phyloP scores from a whole-genome alignment of 2,329 filamentous ascomycete species.

The Diplocarpon rosae region DNA sequence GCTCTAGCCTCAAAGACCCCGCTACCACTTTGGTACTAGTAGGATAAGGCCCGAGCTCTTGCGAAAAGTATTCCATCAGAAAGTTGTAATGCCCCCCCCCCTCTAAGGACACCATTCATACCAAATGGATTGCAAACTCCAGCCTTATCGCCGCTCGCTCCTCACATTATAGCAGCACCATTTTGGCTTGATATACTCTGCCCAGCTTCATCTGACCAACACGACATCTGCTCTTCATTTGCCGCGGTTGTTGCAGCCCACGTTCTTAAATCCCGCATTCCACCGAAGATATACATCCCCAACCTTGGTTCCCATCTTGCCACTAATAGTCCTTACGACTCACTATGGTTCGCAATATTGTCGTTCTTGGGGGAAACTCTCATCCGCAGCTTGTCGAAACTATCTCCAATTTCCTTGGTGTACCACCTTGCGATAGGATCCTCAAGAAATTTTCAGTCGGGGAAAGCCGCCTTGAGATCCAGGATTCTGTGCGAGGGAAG shows the following conservation, averaged over 20 bases:
- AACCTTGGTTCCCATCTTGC: neutral
- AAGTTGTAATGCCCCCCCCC: too few relatives aligned
- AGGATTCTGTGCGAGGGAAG: slow-evolving; percentile 93
- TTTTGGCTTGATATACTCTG: neutral
- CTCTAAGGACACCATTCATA: neutral
- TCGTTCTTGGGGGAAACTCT: slow-evolving; percentile 85
- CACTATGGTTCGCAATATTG: slow-evolving; percentile 85
- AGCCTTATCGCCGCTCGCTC: slow-evolving; percentile 5
- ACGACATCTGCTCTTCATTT: slow-evolving; percentile 7
- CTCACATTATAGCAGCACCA: slow-evolving; percentile 10
- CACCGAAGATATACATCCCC: slow-evolving; percentile 6
- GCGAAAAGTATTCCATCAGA: too few relatives aligned
- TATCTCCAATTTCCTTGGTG: slow-evolving; percentile 79
- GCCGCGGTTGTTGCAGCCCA: slow-evolving; percentile 14
- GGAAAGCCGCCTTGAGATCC: slow-evolving; percentile 89
- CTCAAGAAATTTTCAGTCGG: slow-evolving; percentile 90
- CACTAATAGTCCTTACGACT: neutral
- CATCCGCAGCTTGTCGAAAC: slow-evolving; percentile 79
- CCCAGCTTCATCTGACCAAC: slow-evolving; percentile 3
- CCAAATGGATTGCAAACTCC: slow-evolving; percentile 17
- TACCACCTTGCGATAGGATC: slow-evolving; percentile 74
- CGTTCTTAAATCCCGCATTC: slow-evolving; percentile 19
- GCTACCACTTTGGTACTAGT: too few relatives aligned
- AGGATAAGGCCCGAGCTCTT: too few relatives aligned
- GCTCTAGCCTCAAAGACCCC: too few relatives aligned